Evolutionary conservation across 2,329 filamentous ascomycete species (phyloP).

Genomic region (Chaetoscypha palmicola): DNA sequence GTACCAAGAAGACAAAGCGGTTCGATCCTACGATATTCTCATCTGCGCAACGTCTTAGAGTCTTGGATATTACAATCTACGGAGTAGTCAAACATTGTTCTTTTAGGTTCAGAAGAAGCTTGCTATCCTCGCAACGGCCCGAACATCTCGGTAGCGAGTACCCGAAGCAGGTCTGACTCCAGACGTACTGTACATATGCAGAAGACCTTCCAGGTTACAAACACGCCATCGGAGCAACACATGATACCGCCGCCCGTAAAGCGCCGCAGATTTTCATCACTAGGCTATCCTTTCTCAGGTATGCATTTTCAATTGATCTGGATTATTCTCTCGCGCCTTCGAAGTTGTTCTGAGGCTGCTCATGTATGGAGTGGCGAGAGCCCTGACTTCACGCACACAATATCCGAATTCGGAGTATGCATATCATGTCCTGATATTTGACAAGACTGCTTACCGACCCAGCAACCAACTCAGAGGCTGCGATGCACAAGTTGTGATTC

Average conservation of each 20-base stretch:
- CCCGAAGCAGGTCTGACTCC: conserved; percentile 19
- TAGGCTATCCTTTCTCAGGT: not conserved
- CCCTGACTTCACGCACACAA: conserved; percentile 16
- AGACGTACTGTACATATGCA: conserved; percentile 28
- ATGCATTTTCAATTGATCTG: not conserved
- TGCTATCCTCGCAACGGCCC: conserved; percentile 25
- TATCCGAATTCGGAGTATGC: conserved; percentile 18
- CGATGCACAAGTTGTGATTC: conserved; percentile 13
- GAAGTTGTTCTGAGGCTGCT: conserved; percentile 21
- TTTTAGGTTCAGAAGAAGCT: conserved; percentile 12
- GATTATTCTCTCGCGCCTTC: not conserved
- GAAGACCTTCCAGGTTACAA: conserved; percentile 22
- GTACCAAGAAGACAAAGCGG: no score
- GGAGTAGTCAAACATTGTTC: conserved; percentile 7
- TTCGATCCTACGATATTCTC: no score
- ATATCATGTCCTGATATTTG: conserved; percentile 25
- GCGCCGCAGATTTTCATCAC: not conserved
- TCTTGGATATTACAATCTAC: no score
- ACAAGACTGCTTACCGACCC: conserved; percentile 18
- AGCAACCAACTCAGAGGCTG: conserved; percentile 9
- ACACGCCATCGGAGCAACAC: conserved; percentile 11
- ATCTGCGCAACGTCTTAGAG: no score
- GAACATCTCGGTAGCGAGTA: conserved; percentile 24
- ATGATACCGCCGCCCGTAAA: conserved; percentile 15
- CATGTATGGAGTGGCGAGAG: conserved; percentile 21